A percentile compares a stretch with the other conserved stretches of the same genome.
These are phyloP conservation scores for Cyclotella sp. DNA, from an alignment of 108 stramenopile genomes.

Conservation along the genomic window DNA sequence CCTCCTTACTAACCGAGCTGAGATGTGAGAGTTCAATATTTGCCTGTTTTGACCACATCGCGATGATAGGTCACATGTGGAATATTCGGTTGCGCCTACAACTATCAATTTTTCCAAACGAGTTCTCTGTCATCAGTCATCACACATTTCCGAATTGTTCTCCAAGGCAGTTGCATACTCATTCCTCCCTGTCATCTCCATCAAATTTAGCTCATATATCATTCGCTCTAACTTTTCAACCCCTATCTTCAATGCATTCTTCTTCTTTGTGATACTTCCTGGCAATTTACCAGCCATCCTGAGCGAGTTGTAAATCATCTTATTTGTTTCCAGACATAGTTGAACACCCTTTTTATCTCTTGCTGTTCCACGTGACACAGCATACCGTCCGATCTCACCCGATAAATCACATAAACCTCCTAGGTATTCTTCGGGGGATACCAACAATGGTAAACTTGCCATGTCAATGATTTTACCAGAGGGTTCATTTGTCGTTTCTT, in stretches of 20 bases:
- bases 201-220: conserved; percentile 85
- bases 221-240: conserved; percentile 85
- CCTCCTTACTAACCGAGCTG: too few species aligned
- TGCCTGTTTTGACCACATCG: too few species aligned
- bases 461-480: conserved; percentile 54
- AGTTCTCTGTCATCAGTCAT: neutral
- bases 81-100: neutral
- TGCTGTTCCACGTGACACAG: conserved; percentile 85
- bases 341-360: conserved; percentile 79
- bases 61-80: neutral
- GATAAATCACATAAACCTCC: conserved; percentile 96
- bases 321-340: conserved; percentile 70
- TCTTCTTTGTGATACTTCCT: conserved; percentile 64
- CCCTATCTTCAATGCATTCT: conserved; percentile 57
- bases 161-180: conserved; percentile 40
- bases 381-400: conserved; percentile 95
- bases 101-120: neutral
- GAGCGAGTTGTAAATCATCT: conserved; percentile 56
- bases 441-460: conserved; percentile 57
- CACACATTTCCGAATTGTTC: neutral
- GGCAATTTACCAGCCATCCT: conserved; percentile 62
- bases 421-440: conserved; percentile 86
- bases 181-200: conserved; percentile 65
- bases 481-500: conserved; percentile 27
- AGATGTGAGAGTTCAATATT: too few species aligned